Conservation (phyloP, 306 rosid genomes). For the Vicia faba region DNA sequence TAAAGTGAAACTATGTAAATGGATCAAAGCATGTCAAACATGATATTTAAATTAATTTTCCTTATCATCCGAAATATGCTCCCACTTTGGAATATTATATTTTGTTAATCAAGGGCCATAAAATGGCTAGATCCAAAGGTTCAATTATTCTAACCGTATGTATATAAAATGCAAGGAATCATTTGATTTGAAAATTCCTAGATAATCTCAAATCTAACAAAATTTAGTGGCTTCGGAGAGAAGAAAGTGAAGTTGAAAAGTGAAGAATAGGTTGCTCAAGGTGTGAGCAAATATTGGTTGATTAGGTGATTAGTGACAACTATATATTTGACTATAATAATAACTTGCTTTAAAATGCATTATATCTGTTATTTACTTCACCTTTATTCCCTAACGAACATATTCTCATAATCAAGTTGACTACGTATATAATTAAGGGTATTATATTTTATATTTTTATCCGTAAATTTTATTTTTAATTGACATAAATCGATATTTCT, state of each 20-base stretch:
- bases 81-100: constrained; percentile 10
- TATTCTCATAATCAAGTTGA: constrained; percentile 43
- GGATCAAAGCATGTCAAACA: constrained; percentile 38
- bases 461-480: too few species aligned
- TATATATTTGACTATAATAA: constrained; percentile 29
- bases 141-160: constrained; percentile 21
- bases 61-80: constrained; percentile 24
- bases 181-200: constrained; percentile 29
- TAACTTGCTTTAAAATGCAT: constrained; percentile 27
- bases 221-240: constrained; percentile 32
- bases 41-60: not conserved
- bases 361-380: constrained; percentile 18
- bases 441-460: constrained; percentile 19
- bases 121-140: constrained; percentile 38
- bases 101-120: constrained; percentile 23
- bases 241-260: constrained; percentile 36
- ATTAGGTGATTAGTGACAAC: constrained; percentile 34
- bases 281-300: constrained; percentile 37
- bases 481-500: too few species aligned
- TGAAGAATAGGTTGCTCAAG: constrained; percentile 31
- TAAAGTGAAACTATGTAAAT: not conserved
- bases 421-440: constrained; percentile 36
- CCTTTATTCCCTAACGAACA: constrained; percentile 44
- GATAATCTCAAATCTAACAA: constrained; percentile 23
- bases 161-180: constrained; percentile 4